A percentile compares a stretch with the other conserved stretches of the same genome.
Conservation (phyloP, 2,329 filamentous ascomycete genomes). For the Stachybotrys chlorohalonatus region DNA sequence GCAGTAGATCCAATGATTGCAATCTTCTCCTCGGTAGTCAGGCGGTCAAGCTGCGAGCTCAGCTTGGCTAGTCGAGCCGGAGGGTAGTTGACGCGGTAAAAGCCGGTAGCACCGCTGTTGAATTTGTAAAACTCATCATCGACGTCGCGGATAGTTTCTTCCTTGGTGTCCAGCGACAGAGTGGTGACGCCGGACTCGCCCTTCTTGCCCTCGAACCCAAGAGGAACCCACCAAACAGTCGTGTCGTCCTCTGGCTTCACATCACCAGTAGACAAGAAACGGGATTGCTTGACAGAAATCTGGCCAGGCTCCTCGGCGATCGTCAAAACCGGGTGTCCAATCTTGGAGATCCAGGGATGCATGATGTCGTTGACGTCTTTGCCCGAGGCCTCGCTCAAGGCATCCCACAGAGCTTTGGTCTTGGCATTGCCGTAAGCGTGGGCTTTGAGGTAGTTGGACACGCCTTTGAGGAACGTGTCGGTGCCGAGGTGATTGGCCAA, state of each 20-base stretch:
- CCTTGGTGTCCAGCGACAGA: slow-evolving; percentile 64
- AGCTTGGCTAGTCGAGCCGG: slow-evolving; percentile 74
- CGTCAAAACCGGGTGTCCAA: slow-evolving; percentile 86
- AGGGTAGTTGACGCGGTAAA: slow-evolving; percentile 88
- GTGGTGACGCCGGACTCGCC: slow-evolving; percentile 53
- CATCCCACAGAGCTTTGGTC: slow-evolving; percentile 84
- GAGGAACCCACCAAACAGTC: slow-evolving; percentile 92
- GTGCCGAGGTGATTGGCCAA: slow-evolving; percentile 81
- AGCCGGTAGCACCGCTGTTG: slow-evolving; percentile 82
- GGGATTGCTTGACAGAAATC: slow-evolving; percentile 73
- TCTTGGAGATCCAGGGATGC: slow-evolving; percentile 90
- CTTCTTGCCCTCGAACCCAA: slow-evolving; percentile 71
- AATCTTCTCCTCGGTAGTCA: slow-evolving; percentile 85
- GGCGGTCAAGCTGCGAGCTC: slow-evolving; percentile 62
- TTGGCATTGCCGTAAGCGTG: slow-evolving; percentile 87
- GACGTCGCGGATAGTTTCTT: slow-evolving; percentile 66
- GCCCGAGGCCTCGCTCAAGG: slow-evolving; percentile 78
- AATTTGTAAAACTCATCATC: slow-evolving; percentile 85
- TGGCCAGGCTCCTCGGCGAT: slow-evolving; percentile 76
- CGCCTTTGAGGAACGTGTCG: slow-evolving; percentile 82
- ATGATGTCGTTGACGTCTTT: slow-evolving; percentile 82
- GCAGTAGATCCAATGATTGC: slow-evolving; percentile 84
- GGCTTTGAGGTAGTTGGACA: slow-evolving; percentile 79
- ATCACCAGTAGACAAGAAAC: slow-evolving; percentile 88
- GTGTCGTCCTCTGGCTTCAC: slow-evolving; percentile 84